These are phyloP conservation scores for Fusarium humuli DNA, from an alignment of 2,329 filamentous ascomycete species.

Conservation along the genomic window DNA sequence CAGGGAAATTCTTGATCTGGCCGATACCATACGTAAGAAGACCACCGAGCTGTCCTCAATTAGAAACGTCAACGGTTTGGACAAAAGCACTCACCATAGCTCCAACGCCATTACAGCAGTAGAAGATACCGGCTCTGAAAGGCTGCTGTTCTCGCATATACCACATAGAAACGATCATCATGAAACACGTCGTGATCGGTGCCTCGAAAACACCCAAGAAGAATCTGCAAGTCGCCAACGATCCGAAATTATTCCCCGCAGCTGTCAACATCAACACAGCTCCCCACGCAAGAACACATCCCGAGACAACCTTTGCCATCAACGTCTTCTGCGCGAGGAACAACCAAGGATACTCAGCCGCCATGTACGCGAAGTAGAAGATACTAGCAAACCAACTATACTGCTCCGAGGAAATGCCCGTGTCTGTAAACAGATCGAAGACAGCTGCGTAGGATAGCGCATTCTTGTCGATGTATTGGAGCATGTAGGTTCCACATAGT, in stretches of 20 bases:
- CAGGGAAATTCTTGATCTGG: constrained; percentile 56
- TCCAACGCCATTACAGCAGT: constrained; percentile 55
- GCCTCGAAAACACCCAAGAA: constrained; percentile 61
- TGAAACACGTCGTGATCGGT: constrained; percentile 61
- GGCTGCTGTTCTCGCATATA: constrained; percentile 59
- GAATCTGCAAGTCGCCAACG: constrained; percentile 58
- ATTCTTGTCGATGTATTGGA: constrained; percentile 68
- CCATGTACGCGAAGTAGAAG: constrained; percentile 64
- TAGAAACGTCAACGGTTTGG: accelerated
- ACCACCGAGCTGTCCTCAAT: constrained; percentile 49
- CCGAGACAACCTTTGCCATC: constrained; percentile 52
- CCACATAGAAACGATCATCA: constrained; percentile 64
- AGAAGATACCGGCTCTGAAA: constrained; percentile 55
- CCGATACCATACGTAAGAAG: constrained; percentile 64
- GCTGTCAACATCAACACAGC: constrained; percentile 57
- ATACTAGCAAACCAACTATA: constrained; percentile 66
- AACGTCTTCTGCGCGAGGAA: constrained; percentile 51
- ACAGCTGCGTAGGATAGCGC: constrained; percentile 64
- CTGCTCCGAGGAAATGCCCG: constrained; percentile 57
- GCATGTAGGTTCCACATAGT: constrained; percentile 61
- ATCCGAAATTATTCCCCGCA: constrained; percentile 55
- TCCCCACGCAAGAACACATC: constrained; percentile 52
- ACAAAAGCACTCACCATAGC: constrained; percentile 45
- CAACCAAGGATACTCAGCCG: constrained; percentile 55
- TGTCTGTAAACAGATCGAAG: constrained; percentile 63